A percentile compares a stretch with the other conserved stretches of the same genome.
Evolutionary conservation across 2,329 filamentous ascomycete genomes (phyloP).

Genomic region (Trichocomaceae sp.): DNA sequence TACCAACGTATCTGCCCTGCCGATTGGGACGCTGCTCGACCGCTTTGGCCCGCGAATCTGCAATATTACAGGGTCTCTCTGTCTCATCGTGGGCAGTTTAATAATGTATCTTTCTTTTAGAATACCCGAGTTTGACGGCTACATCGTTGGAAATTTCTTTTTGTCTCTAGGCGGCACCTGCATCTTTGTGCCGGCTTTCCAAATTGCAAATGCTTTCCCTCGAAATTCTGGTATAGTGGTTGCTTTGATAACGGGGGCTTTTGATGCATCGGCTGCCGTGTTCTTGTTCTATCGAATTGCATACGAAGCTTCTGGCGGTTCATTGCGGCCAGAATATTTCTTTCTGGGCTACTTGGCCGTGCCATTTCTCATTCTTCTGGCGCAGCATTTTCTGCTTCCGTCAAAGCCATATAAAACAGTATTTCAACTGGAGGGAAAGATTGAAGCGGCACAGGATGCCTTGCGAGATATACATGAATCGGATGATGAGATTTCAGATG

Average conservation of each 20-base stretch:
- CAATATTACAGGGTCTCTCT: constrained; percentile 60
- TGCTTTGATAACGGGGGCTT: constrained; percentile 71
- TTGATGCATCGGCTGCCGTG: constrained; percentile 72
- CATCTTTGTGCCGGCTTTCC: constrained; percentile 73
- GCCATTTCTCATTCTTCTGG: constrained; percentile 56
- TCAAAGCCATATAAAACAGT: constrained; percentile 68
- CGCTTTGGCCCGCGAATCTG: constrained; percentile 73
- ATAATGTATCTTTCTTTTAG: constrained; percentile 63
- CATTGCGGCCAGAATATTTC: constrained; percentile 52
- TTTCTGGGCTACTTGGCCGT: constrained; percentile 69
- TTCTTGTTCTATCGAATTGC: constrained; percentile 68
- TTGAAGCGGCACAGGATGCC: constrained; percentile 45
- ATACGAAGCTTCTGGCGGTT: constrained; percentile 51
- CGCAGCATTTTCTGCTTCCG: constrained; percentile 64
- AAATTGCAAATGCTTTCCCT: constrained; percentile 76
- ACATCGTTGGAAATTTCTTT: constrained; percentile 66
- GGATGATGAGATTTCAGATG: constrained; percentile 46
- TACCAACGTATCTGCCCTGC: constrained; percentile 78
- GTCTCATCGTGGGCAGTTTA: constrained; percentile 61
- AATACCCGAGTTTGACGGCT: constrained; percentile 60
- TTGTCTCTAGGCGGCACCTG: constrained; percentile 72
- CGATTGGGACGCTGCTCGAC: constrained; percentile 78
- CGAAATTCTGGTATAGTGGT: constrained; percentile 67
- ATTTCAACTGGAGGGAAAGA: constrained; percentile 67
- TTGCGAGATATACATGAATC: constrained; percentile 41